Percentiles rank a stretch among this genome's conserved stretches.
Conservation (phyloP, 108 stramenopile species). For the Tribonema minus region DNA sequence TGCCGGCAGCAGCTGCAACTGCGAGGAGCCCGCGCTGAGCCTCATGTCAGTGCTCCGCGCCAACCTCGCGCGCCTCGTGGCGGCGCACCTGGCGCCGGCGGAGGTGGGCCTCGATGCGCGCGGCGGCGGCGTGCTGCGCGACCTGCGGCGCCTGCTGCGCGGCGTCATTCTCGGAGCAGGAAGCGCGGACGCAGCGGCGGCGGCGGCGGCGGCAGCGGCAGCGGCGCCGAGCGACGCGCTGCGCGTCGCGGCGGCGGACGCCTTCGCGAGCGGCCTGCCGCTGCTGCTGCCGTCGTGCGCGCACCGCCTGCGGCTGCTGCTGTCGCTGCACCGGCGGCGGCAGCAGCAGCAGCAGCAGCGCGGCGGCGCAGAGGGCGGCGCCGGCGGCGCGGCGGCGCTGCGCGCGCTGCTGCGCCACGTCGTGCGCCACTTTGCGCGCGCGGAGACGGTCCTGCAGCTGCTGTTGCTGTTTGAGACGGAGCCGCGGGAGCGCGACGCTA, state of each 20-base stretch:
- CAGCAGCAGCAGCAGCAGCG: not conserved
- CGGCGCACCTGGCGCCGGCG: conserved; percentile 33
- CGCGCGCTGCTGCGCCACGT: conserved; percentile 11
- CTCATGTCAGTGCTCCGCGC: conserved; percentile 11
- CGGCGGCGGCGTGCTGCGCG: too few species aligned
- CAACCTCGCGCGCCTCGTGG: conserved; percentile 41
- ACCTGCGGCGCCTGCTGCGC: too few species aligned
- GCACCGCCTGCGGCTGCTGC: conserved; percentile 27
- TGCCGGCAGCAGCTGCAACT: not conserved
- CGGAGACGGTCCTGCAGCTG: conserved; percentile 19
- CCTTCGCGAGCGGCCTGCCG: conserved; percentile 35
- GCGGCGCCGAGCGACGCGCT: too few species aligned
- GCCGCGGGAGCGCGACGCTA: conserved; percentile 1
- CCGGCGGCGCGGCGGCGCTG: not conserved
- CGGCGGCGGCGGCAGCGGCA: too few species aligned
- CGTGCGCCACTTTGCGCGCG: conserved; percentile 14
- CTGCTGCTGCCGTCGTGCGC: conserved; percentile 17
- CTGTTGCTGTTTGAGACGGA: conserved; percentile 12
- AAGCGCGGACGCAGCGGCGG: too few species aligned
- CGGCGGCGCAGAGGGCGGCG: not conserved
- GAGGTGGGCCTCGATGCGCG: conserved; percentile 43
- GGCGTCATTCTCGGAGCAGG: too few species aligned
- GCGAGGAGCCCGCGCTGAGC: not conserved
- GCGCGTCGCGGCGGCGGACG: conserved; percentile 30
- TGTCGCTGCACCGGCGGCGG: conserved; percentile 7